These are phyloP conservation scores for Poronia punctata DNA, from an alignment of 495 filamentous ascomycete species.

Conservation along the genomic window DNA sequence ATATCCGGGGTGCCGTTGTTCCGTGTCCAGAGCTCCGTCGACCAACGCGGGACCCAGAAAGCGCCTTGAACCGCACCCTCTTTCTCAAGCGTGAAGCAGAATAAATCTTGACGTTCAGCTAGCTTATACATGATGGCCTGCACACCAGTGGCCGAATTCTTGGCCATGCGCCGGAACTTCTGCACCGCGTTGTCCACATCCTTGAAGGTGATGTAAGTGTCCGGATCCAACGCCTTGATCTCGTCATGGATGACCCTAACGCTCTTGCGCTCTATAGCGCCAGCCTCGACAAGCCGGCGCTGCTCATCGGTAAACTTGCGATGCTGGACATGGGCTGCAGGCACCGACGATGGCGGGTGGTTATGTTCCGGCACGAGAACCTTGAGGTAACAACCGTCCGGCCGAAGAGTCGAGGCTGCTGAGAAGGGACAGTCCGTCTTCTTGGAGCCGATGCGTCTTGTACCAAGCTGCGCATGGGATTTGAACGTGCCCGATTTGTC, in stretches of 20 bases:
- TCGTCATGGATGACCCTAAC: slow-evolving; percentile 22
- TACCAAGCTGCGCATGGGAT: slow-evolving; percentile 19
- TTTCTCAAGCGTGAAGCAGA: slow-evolving; percentile 21
- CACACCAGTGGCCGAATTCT: slow-evolving; percentile 24
- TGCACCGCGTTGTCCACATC: slow-evolving; percentile 24
- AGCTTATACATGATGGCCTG: slow-evolving; percentile 24
- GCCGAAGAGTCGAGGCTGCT: slow-evolving; percentile 17
- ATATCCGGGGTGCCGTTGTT: slow-evolving; percentile 20
- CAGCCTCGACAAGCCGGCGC: slow-evolving; percentile 21
- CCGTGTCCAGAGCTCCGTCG: slow-evolving; percentile 21
- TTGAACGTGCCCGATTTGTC: slow-evolving; percentile 25
- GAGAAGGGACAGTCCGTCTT: slow-evolving; percentile 27
- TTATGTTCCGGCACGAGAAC: slow-evolving; percentile 22
- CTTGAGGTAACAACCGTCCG: slow-evolving; percentile 20
- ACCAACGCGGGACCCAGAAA: slow-evolving; percentile 27
- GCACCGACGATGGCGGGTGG: slow-evolving; percentile 18
- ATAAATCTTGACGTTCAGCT: slow-evolving; percentile 23
- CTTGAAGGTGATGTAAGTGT: slow-evolving; percentile 20
- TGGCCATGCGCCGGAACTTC: slow-evolving; percentile 23
- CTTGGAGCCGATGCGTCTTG: slow-evolving; percentile 23
- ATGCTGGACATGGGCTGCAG: slow-evolving; percentile 21
- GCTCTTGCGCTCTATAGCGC: slow-evolving; percentile 21
- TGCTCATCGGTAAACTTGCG: slow-evolving; percentile 23
- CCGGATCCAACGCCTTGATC: slow-evolving; percentile 14
- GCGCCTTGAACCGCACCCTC: slow-evolving; percentile 18